phyloP scores from a whole-genome alignment of 2,329 filamentous ascomycete species.

The Didymella sp. region DNA sequence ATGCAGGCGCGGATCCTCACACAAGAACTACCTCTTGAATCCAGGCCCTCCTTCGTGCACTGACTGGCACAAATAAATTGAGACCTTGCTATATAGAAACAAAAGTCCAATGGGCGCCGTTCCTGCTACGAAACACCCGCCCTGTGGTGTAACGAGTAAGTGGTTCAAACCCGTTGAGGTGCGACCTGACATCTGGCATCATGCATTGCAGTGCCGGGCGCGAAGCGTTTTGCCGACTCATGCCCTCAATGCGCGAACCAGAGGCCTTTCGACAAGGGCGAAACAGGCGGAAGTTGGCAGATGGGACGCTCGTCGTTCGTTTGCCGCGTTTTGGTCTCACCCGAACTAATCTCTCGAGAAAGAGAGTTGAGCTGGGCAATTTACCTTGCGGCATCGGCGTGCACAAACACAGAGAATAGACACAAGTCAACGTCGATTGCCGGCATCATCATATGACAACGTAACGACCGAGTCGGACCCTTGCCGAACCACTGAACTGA shows the following conservation, averaged over 20 bases:
- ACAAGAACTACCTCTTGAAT: conserved; percentile 10
- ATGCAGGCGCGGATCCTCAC: conserved; percentile 1
- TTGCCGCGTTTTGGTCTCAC: no score
- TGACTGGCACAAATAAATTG: conserved; percentile 6
- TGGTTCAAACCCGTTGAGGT: conserved; percentile 15
- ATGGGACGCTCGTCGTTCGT: no score
- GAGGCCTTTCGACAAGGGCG: no score
- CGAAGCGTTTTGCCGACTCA: conserved; percentile 1
- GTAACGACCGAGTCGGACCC: conserved; percentile 3
- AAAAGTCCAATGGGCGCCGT: conserved; percentile 1
- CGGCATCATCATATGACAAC: conserved; percentile 8
- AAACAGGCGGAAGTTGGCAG: no score
- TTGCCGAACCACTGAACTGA: conserved; percentile 14
- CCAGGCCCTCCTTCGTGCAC: neutral
- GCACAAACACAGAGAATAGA: no score
- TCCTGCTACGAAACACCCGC: conserved; percentile 5
- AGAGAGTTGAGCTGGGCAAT: no score
- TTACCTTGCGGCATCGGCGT: no score
- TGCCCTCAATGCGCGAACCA: no score
- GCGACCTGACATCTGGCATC: neutral
- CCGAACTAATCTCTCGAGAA: no score
- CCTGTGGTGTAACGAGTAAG: conserved; percentile 13
- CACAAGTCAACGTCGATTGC: conserved; percentile 1
- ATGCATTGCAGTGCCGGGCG: neutral
- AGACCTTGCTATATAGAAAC: neutral